A percentile compares a stretch with the other conserved stretches of the same genome.
These are phyloP conservation scores for Saccharomyces hybrid DNA, from an alignment of 1,139 yeast species.

Conservation along the genomic window DNA sequence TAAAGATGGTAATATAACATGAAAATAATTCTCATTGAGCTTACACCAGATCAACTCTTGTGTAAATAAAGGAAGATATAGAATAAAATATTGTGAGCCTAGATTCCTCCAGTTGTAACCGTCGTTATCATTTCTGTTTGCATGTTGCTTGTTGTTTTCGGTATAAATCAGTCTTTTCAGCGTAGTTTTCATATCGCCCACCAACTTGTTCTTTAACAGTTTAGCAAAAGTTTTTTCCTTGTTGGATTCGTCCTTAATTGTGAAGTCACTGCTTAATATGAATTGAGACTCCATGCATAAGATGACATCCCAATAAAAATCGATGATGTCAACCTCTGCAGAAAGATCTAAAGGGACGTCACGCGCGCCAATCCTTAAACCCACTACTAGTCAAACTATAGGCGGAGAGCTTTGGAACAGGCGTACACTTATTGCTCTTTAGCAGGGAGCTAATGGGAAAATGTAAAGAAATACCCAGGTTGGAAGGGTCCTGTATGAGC, in stretches of 20 bases:
- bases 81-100: constrained; percentile 19
- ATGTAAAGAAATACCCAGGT: constrained; percentile 14
- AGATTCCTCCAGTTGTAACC: constrained; percentile 19
- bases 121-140: not conserved
- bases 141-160: not conserved
- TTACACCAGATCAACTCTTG: constrained; percentile 23
- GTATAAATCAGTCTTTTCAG: constrained; percentile 6
- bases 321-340: constrained; percentile 12
- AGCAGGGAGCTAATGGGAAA: constrained; percentile 19
- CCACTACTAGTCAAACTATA: constrained; percentile 17
- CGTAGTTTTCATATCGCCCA: constrained; percentile 10
- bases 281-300: constrained; percentile 26
- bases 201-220: constrained; percentile 17
- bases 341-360: constrained; percentile 18
- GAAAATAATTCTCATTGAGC: constrained; percentile 13
- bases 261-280: constrained; percentile 10
- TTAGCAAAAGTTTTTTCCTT: constrained; percentile 5
- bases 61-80: constrained; percentile 22
- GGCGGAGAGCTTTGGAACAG: constrained; percentile 6
- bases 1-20: constrained; percentile 15
- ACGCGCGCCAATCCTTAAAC: constrained; percentile 30
- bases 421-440: constrained; percentile 9
- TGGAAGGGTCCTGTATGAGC: constrained; percentile 10
- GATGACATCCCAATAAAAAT: constrained; percentile 30
- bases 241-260: not conserved